Base-by-base conservation (phyloP, 2,329 filamentous ascomycete species). In the Aspergillus texensis region DNA sequence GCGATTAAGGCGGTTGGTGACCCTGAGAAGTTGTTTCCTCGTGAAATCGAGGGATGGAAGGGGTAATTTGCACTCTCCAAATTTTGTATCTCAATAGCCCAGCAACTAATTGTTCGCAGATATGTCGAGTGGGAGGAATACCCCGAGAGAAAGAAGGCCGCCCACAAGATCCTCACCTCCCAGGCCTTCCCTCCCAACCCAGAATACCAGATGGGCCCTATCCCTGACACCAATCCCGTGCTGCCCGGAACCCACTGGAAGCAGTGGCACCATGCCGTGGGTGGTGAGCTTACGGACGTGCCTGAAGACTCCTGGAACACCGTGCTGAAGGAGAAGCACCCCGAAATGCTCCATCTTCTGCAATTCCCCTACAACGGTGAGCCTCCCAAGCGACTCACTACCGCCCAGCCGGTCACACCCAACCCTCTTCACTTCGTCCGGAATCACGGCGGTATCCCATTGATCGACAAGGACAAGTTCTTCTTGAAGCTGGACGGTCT, bases 61-160 rank as follows among this genome's bases (percentile, higher is more conserved):
- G 82, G 82, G 77, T 79, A 72, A 56, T 45, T n/a, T 8, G 26
- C 8, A 36, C 28, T 16, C 8, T 14, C 0, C 21, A 2, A 36
- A 36, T 36, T 11, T 6, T 53, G 3, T 41, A 57, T 19, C 2
- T 19, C 12, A 16, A 19, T 8, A 36, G 26, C 26, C 6, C 16
- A 41, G 16, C 1, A 28, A 28, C 14, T 24, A 24, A 55, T 19
- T 3, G 4, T 32, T 46, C 24, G 6, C 46, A 76, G 86, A 9
- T 91, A 90, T 64, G 81, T 92, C 6, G 89, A 91, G 70, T 91
- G 88, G 89, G 89, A 91, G 71, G 82, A 86, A 14, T 89, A 90
- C 60, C 89, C 89, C 0, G 87, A 90, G 55, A 91, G 90, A 75
- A 89, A 89, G 70, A 82, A 80, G 30, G 78, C 83, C 53, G 89